Base-by-base conservation (phyloP, 1,284 basidiomycete genomes). In the Cerioporus squamosus region DNA sequence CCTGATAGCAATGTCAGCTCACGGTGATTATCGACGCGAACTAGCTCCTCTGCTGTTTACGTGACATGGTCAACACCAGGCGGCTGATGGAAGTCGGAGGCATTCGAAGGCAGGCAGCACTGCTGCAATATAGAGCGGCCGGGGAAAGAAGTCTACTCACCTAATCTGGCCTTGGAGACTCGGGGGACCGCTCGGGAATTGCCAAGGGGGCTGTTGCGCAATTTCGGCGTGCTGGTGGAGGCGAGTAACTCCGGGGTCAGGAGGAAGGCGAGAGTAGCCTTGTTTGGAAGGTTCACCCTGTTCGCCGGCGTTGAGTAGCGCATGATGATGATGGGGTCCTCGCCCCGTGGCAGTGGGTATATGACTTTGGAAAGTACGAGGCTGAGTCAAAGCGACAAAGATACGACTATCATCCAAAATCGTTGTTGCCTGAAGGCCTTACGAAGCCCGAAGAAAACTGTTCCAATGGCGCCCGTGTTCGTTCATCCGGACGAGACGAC, bases 251-350 rank as follows among this genome's bases (percentile, higher is more conserved):
- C 45, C 48, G 59, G 47, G 48, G 57, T 43, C 29, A 26, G 51
- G 53, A 56, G 46, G 55, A 58, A 53, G 53, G 50, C 24, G 59
- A 61, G 51, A 40, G 56, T 64, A 61, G 54, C 62, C 59, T 36
- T 61, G 54, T 59, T 55, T 44, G 62, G 62, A 24, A 64, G 54
- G 29, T 3, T 18, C 36, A 53, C 43, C 44, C 44, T 44, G 54
- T 49, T 39, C 59, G 45, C 56, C 59, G 38, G 62, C 62, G 62
- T 64, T 64, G 59, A 64, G 62, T 64, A 64, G 59, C 57, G 54
- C 38, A 53, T 23, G 48, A 50, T 53, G 48, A 50, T 53, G 40
- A 50, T 29, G 29, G 40, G 24, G 55, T 20, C 43, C 18, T 20
- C 23, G 23, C 49, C 17, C 22, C 24, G 20, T 26, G 40, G 29